These are phyloP conservation scores for Backusella luteola DNA, from an alignment of 192 early-diverging fungal species.

Conservation along the genomic window DNA sequence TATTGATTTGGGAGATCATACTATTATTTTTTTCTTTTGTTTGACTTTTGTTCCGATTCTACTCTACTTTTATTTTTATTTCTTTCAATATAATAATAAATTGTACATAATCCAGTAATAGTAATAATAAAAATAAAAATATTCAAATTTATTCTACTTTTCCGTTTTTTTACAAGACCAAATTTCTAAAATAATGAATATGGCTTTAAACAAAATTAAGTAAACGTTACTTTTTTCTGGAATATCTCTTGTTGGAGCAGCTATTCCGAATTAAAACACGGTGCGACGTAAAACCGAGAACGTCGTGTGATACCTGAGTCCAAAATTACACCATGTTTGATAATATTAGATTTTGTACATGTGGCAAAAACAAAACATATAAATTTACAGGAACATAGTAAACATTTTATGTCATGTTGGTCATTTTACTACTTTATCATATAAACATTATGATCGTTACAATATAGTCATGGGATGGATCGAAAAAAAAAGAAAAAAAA, in stretches of 20 bases:
- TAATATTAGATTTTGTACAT: slow-evolving; percentile 10
- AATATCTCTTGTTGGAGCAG: not conserved
- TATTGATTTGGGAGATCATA: not conserved
- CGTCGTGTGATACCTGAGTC: slow-evolving; percentile 11
- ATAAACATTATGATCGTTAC: not conserved
- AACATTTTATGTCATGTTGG: not conserved
- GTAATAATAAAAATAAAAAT: not conserved
- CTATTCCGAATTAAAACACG: not conserved
- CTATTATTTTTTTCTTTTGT: not conserved
- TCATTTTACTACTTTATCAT: not conserved
- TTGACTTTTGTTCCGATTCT: not conserved
- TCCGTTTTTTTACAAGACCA: not conserved
- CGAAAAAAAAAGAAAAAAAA: not conserved
- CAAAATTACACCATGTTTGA: slow-evolving; percentile 6
- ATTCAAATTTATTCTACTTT: not conserved
- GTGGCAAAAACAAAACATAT: slow-evolving; percentile 8
- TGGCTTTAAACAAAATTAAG: not conserved
- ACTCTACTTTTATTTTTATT: not conserved
- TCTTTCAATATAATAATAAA: slow-evolving; percentile 2
- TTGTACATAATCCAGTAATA: slow-evolving; percentile 2
- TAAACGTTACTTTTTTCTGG: slow-evolving; percentile 2
- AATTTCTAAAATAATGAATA: not conserved
- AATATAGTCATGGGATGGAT: not conserved
- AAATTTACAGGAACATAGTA: not conserved
- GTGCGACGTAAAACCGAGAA: slow-evolving; percentile 1